Conservation (phyloP, 306 rosid genomes). For the Dryas alaskensis region DNA sequence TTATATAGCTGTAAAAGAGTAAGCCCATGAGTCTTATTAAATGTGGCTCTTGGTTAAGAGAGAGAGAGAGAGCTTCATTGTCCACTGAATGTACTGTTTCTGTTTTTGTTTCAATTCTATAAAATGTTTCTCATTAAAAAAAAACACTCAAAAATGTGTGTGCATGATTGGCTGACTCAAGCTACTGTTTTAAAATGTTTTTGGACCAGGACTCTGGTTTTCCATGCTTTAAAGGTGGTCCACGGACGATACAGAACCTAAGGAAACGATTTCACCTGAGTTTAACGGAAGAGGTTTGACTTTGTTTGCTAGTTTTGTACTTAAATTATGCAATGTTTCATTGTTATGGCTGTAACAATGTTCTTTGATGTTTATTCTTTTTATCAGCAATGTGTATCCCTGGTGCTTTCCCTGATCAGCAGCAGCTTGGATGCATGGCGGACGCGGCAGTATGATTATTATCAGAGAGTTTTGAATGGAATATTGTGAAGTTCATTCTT, state of each 20-base stretch:
- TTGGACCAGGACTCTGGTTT: constrained; percentile 85
- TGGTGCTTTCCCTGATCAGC: constrained; percentile 96
- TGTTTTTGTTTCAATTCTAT: neutral
- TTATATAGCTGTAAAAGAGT: too few relatives aligned
- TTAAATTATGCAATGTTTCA: constrained; percentile 4
- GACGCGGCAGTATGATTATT: constrained; percentile 97
- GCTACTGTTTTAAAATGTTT: constrained; percentile 26
- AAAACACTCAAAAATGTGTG: neutral
- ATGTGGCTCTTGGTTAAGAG: too few relatives aligned
- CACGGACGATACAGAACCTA: constrained; percentile 90
- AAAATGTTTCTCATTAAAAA: neutral
- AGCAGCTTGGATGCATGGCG: constrained; percentile 99
- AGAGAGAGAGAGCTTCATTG: too few relatives aligned
- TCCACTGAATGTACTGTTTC: neutral
- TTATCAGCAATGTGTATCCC: constrained; percentile 94
- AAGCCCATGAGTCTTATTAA: too few relatives aligned
- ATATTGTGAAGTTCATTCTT: constrained; percentile 60
- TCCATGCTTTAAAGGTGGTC: constrained; percentile 98
- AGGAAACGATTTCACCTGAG: constrained; percentile 91
- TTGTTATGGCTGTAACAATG: constrained; percentile 27
- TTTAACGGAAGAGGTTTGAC: constrained; percentile 91
- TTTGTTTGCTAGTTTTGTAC: constrained; percentile 8
- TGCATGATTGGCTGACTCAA: constrained; percentile 15
- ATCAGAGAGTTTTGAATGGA: constrained; percentile 96
- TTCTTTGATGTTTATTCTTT: neutral